Evolutionary conservation across 495 filamentous ascomycete genomes (phyloP).

Genomic region (Tetracladium marchalianum): DNA sequence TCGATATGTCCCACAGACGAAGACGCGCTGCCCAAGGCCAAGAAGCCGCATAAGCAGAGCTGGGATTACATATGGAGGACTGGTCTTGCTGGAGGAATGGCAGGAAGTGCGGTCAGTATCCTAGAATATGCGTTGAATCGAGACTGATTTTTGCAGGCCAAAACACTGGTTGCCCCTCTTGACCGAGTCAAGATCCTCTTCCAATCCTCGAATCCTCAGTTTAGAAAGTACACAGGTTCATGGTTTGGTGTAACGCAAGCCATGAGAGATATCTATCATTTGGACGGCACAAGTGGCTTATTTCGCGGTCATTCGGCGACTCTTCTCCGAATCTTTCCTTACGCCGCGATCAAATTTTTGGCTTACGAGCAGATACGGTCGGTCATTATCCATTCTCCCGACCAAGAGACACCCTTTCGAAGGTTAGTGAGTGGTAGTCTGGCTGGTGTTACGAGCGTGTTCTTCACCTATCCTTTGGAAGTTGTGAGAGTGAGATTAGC

Average conservation of each 20-base stretch:
- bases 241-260: slow-evolving; percentile 73
- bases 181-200: slow-evolving; percentile 99
- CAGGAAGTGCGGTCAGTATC: slow-evolving; percentile 70
- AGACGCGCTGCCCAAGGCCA: slow-evolving; percentile 22
- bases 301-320: slow-evolving; percentile 94
- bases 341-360: slow-evolving; percentile 94
- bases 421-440: slow-evolving; percentile 69
- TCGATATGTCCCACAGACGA: slow-evolving; percentile 20
- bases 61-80: slow-evolving; percentile 73
- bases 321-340: slow-evolving; percentile 89
- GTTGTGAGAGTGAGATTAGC: slow-evolving; percentile 86
- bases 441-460: slow-evolving; percentile 82
- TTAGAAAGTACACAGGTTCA: slow-evolving; percentile 79
- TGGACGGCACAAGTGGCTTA: slow-evolving; percentile 65
- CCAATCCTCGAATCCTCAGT: slow-evolving; percentile 89
- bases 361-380: slow-evolving; percentile 92
- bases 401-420: slow-evolving; percentile 72
- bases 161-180: slow-evolving; percentile 90
- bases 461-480: slow-evolving; percentile 92
- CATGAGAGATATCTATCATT: slow-evolving; percentile 69
- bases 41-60: slow-evolving; percentile 55
- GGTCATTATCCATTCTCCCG: slow-evolving; percentile 53
- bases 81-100: slow-evolving; percentile 77
- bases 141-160: slow-evolving; percentile 50
- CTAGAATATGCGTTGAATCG: background rate